phyloP scores from a whole-genome alignment of 768 basidiomycete species.

The Melanogaster broomeanus region DNA sequence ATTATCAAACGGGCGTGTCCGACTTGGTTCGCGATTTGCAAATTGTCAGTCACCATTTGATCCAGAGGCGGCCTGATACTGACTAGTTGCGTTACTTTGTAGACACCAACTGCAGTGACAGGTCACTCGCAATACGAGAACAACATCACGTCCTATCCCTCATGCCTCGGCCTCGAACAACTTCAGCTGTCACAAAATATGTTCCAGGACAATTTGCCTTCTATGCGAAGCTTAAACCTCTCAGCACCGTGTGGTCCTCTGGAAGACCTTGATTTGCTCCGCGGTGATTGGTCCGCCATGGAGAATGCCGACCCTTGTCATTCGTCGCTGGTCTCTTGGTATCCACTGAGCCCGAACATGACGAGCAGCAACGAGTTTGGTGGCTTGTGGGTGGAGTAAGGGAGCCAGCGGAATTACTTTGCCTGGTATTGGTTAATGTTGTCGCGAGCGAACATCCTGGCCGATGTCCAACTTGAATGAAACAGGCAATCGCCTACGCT shows the following conservation, averaged over 20 bases:
- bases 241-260: not conserved
- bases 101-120: constrained; percentile 29
- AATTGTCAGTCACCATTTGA: constrained; percentile 25
- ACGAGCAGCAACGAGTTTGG: not conserved
- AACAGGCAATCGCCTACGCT: too few species aligned
- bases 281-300: not conserved
- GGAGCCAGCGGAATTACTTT: not conserved
- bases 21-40: constrained; percentile 26
- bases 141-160: not conserved
- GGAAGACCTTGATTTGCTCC: not conserved
- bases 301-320: constrained; percentile 1
- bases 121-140: not conserved
- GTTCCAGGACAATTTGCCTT: not conserved
- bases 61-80: not conserved
- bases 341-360: constrained; percentile 1
- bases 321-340: not conserved
- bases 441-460: not conserved
- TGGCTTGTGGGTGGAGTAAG: not conserved
- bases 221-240: not conserved
- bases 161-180: constrained; percentile 3
- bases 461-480: not conserved
- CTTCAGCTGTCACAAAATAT: not conserved
- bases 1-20: constrained; percentile 21
- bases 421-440: not conserved
- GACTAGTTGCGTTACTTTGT: not conserved